A percentile compares a stretch with the other conserved stretches of the same genome.
phyloP scores from a whole-genome alignment of 129 eudicot species.

The Artemisia annua region DNA sequence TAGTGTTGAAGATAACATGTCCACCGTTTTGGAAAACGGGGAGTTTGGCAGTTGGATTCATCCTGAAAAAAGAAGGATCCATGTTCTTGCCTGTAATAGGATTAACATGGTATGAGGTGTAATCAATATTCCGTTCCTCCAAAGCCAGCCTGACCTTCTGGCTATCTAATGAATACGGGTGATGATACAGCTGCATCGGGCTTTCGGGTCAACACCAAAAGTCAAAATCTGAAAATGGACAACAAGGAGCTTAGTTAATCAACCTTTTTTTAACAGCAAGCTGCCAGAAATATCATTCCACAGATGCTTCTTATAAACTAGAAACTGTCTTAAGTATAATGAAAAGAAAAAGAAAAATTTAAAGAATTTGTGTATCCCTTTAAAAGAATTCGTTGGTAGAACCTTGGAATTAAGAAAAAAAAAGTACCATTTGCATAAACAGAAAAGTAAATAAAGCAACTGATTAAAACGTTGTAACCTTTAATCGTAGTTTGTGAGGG shows the following conservation, averaged over 20 bases:
- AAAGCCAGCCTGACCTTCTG: conserved; percentile 91
- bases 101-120: conserved; percentile 84
- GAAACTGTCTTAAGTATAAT: background rate
- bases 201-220: conserved; percentile 21
- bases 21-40: conserved; percentile 94
- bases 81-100: conserved; percentile 87
- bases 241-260: background rate
- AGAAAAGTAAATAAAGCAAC: background rate
- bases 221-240: conserved; percentile 11
- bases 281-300: conserved; percentile 12
- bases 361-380: conserved; percentile 3
- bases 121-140: conserved; percentile 83
- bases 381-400: background rate
- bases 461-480: background rate
- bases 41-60: conserved; percentile 81
- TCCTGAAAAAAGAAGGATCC: conserved; percentile 68
- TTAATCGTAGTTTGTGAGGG: too few relatives aligned
- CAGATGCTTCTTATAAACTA: conserved; percentile 14
- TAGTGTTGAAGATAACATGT: conserved; percentile 66
- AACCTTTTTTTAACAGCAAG: conserved; percentile 21
- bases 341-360: background rate
- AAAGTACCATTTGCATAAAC: background rate
- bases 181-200: conserved; percentile 92
- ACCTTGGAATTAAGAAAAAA: background rate
- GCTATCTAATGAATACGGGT: conserved; percentile 85